phyloP scores from a whole-genome alignment of 2,329 filamentous ascomycete genomes.

The Beauveria bassiana region DNA sequence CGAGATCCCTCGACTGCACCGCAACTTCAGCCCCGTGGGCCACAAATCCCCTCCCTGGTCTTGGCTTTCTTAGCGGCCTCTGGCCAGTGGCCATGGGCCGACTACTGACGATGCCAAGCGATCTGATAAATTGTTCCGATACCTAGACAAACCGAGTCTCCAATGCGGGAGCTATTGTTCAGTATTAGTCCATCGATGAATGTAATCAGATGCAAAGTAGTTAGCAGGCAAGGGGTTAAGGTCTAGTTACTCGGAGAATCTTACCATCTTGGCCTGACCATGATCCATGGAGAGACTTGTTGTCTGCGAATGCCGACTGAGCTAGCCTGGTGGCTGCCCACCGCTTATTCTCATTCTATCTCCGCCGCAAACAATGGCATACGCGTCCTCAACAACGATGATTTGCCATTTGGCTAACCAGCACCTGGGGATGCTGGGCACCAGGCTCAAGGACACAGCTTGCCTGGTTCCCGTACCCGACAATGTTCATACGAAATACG shows the following conservation, averaged over 20 bases:
- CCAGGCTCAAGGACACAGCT: neutral
- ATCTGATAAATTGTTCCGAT: neutral
- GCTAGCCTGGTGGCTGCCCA: neutral
- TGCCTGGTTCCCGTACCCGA: neutral
- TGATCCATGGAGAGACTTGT: too few species aligned
- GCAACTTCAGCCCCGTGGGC: neutral
- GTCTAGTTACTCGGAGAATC: neutral
- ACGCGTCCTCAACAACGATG: neutral
- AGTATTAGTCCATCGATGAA: too few species aligned
- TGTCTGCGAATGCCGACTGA: neutral
- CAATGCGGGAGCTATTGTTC: neutral
- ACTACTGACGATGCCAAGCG: slow-evolving; percentile 2
- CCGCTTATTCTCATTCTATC: slow-evolving; percentile 4
- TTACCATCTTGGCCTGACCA: too few species aligned
- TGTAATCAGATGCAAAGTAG: neutral
- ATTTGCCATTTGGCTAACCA: neutral
- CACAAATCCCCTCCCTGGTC: neutral
- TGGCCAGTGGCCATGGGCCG: neutral
- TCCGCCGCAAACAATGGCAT: neutral
- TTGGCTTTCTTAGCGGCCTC: neutral
- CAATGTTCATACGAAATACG: neutral
- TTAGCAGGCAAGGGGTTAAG: too few species aligned
- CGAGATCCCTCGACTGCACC: neutral
- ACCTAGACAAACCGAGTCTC: neutral
- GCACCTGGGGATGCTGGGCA: neutral